Base-by-base conservation (phyloP, 2,329 filamentous ascomycete species). In the Setomelanomma holmii region DNA sequence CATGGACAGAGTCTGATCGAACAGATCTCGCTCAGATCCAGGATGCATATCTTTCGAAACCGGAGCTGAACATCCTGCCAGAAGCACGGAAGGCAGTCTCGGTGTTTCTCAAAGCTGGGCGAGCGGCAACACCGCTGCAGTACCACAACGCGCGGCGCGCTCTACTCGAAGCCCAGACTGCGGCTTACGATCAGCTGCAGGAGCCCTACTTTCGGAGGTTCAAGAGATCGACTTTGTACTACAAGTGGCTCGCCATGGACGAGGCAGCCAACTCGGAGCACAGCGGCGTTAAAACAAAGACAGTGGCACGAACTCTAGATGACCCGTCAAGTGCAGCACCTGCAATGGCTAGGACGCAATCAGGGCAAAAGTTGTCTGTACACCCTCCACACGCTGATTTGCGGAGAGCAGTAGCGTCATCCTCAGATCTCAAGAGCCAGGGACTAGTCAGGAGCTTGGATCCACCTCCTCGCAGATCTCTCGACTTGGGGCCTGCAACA, bases 201-300 rank as follows among this genome's bases (percentile, higher is more conserved):
- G 85, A 86, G 19, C 85, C 84, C 12, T 86, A 96, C 68, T 95
- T 95, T 58, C 86, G 89, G 16, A 86, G 85, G 17, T 99, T 99
- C 79, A 96, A 93, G 69, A 90, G 87, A 63, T 96, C 95, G 0
- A 95, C 98, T 68, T 76, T 99, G 0, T 99, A 92, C 72, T 98
- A 95, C 80, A 99, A 99, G 73, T 97, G 93, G 71, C 81, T 99
- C 1, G 91, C 93, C 6, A 90, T 93, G 11, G 91, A 96, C 66
- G 92, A 96, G 75, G 76, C 77, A 23, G 73, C 76, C 5, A 68
- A 72, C 51, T 52, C 71, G 11, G 65, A 73, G 5, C 60, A 60
- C 12, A 69, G 61, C 38, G 53, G 66, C 30, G 49, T 68, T 3
- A 68, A 60, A 33, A 66, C 64, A 1, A 71, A 56, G 20, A 55